Base-by-base conservation (phyloP, 495 filamentous ascomycete genomes). In the Podospora tetraspora region DNA sequence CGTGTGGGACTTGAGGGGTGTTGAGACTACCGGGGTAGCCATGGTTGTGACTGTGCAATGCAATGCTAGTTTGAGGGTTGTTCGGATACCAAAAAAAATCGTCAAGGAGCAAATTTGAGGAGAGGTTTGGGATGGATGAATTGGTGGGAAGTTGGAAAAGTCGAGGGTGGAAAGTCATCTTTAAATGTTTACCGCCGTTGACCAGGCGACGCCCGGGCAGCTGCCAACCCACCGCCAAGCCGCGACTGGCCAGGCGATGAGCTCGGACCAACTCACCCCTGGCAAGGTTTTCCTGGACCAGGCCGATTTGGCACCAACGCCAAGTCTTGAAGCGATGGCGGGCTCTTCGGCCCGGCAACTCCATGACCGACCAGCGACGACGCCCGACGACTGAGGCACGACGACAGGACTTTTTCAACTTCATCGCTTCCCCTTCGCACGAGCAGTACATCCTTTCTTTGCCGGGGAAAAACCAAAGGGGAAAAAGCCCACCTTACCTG, bases 1-100 rank as follows among this genome's bases (percentile, higher is more conserved):
- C 79, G 90, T 87, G 79, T 97, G 94, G 84, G 90, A 93, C 86
- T 96, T 97, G 77, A 94, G 83, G 57, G 95, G 95, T 66, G 95
- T 99, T 66, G 91, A 91, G 77, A 97, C 90, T 74, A 90, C 85
- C 79, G 88, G 86, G 75, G 92, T 91, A 78, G 95, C 93, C 95
- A 98, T 99, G 43, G 43, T n/a, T 75, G 72, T 85, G 77, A 78
- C 74, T 71, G 67, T 72, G 63, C 64, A 52, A 52, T 52, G 43
- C 43, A 52, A 52, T 52, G 43, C 43, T 52, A n/a, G 43, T 52
- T 52, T 52, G 16, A 52, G 43, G 43, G 7, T 8, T n/a, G 43
- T 52, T 52, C 43, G 19, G 43, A 34, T 52, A n/a, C 43, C 43
- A 52, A 52, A n/a, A n/a, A 59, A 52, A 52, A n/a, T n/a, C 37